phyloP scores from a whole-genome alignment of 202 grass and related monocot species.

The Setaria italica region DNA sequence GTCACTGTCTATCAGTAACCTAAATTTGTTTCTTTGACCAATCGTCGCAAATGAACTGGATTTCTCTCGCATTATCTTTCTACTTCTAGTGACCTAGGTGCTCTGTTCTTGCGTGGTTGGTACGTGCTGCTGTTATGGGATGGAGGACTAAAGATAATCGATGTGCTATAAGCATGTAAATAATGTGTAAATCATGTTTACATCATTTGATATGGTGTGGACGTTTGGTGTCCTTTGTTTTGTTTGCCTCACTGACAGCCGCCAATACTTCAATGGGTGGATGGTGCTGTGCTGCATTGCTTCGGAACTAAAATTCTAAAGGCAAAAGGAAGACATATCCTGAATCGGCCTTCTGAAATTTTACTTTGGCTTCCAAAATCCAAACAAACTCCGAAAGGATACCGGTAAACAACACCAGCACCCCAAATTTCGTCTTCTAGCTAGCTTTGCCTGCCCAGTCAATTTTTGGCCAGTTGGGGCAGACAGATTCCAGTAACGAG shows the following conservation, averaged over 20 bases:
- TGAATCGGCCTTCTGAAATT: too few relatives aligned
- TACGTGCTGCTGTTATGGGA: neutral
- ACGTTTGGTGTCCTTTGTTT: neutral
- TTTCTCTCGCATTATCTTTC: neutral
- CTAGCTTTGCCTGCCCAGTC: too few relatives aligned
- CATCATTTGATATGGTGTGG: neutral
- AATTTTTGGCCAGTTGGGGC: too few relatives aligned
- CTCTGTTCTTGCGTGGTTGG: constrained; percentile 8
- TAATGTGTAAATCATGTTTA: neutral
- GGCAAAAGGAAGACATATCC: too few relatives aligned
- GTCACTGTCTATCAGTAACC: constrained; percentile 36
- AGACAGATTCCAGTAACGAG: too few relatives aligned
- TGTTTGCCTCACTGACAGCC: neutral
- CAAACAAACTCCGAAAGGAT: too few relatives aligned
- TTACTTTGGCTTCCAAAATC: too few relatives aligned
- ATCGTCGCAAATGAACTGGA: neutral
- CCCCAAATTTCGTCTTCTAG: too few relatives aligned
- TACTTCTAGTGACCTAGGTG: neutral
- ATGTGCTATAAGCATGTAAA: too few relatives aligned
- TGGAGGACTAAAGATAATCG: neutral
- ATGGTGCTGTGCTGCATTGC: neutral
- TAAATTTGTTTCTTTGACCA: neutral
- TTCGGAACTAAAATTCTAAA: too few relatives aligned
- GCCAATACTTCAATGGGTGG: neutral
- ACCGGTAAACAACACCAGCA: too few relatives aligned